These are phyloP conservation scores for Stramenopiles sp. DNA, from an alignment of 352 stramenopile genomes.

Conservation along the genomic window DNA sequence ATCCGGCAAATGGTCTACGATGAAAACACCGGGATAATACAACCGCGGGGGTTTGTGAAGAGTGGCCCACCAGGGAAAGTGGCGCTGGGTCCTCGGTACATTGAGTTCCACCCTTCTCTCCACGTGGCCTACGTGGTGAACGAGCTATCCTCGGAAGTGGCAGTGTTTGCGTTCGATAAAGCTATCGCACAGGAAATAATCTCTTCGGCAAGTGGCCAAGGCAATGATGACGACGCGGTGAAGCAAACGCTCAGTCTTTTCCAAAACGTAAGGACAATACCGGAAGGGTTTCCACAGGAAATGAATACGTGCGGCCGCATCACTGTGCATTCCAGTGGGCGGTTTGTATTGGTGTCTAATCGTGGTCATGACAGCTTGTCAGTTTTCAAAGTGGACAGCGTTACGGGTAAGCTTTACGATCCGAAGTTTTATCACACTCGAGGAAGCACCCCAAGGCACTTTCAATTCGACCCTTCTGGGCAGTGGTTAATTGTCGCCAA, in stretches of 20 bases:
- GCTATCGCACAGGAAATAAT: too few species aligned
- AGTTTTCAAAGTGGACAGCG: constrained; percentile 37
- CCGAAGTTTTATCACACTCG: constrained; percentile 48
- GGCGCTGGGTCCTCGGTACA: constrained; percentile 44
- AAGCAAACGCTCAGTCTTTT: constrained; percentile 37
- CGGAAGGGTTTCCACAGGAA: constrained; percentile 36
- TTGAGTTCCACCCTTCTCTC: constrained; percentile 46
- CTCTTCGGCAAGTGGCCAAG: too few species aligned
- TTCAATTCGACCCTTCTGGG: constrained; percentile 46
- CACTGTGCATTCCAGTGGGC: constrained; percentile 38
- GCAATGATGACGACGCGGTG: constrained; percentile 31
- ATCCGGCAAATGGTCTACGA: constrained; percentile 49
- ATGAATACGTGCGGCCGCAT: constrained; percentile 59
- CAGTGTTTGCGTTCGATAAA: constrained; percentile 42
- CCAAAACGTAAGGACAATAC: constrained; percentile 46
- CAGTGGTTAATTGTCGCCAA: constrained; percentile 50
- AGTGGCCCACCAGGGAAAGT: constrained; percentile 36
- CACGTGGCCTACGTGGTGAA: constrained; percentile 50
- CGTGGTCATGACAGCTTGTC: constrained; percentile 45
- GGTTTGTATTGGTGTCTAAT: constrained; percentile 52
- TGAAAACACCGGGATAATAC: constrained; percentile 32
- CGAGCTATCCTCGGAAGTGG: constrained; percentile 45
- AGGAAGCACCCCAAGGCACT: constrained; percentile 49
- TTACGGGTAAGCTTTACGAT: constrained; percentile 31
- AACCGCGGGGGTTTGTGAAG: constrained; percentile 34